phyloP scores from a whole-genome alignment of 2,329 filamentous ascomycete genomes.

The Penicillium expansum region DNA sequence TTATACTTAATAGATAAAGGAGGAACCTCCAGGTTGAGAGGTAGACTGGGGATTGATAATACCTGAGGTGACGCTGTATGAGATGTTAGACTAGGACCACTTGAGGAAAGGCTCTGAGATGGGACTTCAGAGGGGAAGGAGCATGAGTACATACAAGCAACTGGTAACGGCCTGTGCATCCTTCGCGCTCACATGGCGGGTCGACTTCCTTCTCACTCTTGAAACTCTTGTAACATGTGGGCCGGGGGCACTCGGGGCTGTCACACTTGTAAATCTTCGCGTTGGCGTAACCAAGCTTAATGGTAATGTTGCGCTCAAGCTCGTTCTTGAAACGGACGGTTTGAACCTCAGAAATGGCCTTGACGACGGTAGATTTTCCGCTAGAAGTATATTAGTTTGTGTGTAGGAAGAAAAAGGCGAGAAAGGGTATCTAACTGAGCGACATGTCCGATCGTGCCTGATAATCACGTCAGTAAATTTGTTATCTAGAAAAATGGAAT shows the following conservation, averaged over 20 bases:
- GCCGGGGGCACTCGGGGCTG: constrained; percentile 83
- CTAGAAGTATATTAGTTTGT: constrained; percentile 2
- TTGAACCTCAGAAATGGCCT: constrained; percentile 98
- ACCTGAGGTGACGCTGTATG: constrained; percentile 10
- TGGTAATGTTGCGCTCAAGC: constrained; percentile 97
- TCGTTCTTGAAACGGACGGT: constrained; percentile 99
- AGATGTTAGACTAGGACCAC: neutral
- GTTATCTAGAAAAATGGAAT: neutral
- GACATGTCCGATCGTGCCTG: constrained; percentile 82
- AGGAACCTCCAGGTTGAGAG: neutral
- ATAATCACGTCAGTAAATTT: constrained; percentile 2
- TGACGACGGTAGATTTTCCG: constrained; percentile 98
- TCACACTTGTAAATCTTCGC: constrained; percentile 99
- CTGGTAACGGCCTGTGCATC: constrained; percentile 82
- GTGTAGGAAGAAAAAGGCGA: neutral
- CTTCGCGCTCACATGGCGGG: constrained; percentile 90
- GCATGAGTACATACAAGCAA: constrained; percentile 81
- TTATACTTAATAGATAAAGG: neutral
- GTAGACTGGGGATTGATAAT: neutral
- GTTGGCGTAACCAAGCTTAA: constrained; percentile 99
- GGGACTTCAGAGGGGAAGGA: neutral
- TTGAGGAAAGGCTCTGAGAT: neutral
- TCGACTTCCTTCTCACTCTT: constrained; percentile 99
- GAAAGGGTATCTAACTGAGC: constrained; percentile 58
- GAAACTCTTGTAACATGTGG: constrained; percentile 93